These are phyloP conservation scores for Ricinus communis DNA, from an alignment of 345 rosid genomes.

Conservation along the genomic window DNA sequence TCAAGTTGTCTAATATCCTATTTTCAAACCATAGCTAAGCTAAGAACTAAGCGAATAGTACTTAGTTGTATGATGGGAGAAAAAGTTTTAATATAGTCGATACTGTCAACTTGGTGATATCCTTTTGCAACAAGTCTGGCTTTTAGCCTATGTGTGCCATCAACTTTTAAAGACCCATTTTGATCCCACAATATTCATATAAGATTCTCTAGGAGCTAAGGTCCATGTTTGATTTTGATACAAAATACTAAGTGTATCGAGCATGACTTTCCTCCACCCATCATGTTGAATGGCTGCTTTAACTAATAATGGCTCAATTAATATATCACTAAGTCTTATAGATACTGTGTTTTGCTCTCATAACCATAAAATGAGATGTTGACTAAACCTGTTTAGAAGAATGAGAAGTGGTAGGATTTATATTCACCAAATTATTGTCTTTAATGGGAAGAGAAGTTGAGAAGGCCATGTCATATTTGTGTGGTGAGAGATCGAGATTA, in stretches of 20 bases:
- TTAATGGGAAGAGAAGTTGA: background rate
- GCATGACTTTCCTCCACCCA: too few relatives aligned
- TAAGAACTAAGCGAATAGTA: background rate
- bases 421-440: too few relatives aligned
- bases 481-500: too few relatives aligned
- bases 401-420: background rate
- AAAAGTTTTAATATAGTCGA: background rate
- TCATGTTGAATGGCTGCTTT: background rate
- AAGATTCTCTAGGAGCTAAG: background rate
- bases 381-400: background rate
- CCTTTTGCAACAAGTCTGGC: background rate
- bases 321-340: background rate
- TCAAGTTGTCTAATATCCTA: background rate
- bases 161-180: background rate
- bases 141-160: background rate
- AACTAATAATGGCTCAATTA: background rate
- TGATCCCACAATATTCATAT: conserved; percentile 3
- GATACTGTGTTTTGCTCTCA: background rate
- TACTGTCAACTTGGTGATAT: background rate
- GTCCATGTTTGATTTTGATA: background rate
- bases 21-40: background rate
- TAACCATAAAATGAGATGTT: background rate
- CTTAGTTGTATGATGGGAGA: background rate
- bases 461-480: background rate
- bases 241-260: too few relatives aligned